phyloP scores from a whole-genome alignment of 768 basidiomycete species.

The Collybiopsis luxurians region DNA sequence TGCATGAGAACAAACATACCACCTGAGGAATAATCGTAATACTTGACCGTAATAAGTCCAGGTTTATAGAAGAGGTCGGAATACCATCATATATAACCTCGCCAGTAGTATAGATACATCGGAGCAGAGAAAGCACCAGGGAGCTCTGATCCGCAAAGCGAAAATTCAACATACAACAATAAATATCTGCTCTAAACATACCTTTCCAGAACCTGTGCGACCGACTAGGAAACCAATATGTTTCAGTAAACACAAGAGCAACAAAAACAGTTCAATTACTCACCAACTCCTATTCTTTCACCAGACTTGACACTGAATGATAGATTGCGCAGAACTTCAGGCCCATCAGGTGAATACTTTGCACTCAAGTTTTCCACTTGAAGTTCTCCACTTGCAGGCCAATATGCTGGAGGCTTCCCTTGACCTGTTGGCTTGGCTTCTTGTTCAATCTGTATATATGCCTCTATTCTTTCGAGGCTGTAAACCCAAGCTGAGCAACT shows the following conservation, averaged over 20 bases:
- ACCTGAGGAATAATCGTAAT: conserved; percentile 45
- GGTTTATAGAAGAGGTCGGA: conserved; percentile 36
- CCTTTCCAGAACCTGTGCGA: conserved; percentile 57
- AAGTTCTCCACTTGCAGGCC: conserved; percentile 47
- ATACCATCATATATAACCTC: conserved; percentile 42
- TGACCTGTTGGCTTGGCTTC: conserved; percentile 32
- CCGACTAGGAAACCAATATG: conserved; percentile 35
- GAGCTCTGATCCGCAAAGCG: conserved; percentile 38
- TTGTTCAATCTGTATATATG: conserved; percentile 45
- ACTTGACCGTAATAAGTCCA: conserved; percentile 39
- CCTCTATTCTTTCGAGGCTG: conserved; percentile 35
- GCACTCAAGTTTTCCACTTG: conserved; percentile 42
- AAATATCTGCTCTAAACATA: no score
- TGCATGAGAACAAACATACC: conserved; percentile 18
- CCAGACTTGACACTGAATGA: conserved; percentile 43
- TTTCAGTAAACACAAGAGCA: no score
- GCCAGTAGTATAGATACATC: conserved; percentile 49
- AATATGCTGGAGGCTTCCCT: conserved; percentile 48
- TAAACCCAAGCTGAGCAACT: no score
- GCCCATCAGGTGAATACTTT: conserved; percentile 37
- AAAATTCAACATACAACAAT: no score
- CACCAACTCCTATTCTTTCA: conserved; percentile 42
- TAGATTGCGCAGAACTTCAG: conserved; percentile 41
- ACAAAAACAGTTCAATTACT: neutral
- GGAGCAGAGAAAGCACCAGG: conserved; percentile 44